Percentiles rank a stretch among this genome's conserved stretches.
phyloP scores from a whole-genome alignment of 140 eudicot genomes.

The Flaveria floridana region DNA sequence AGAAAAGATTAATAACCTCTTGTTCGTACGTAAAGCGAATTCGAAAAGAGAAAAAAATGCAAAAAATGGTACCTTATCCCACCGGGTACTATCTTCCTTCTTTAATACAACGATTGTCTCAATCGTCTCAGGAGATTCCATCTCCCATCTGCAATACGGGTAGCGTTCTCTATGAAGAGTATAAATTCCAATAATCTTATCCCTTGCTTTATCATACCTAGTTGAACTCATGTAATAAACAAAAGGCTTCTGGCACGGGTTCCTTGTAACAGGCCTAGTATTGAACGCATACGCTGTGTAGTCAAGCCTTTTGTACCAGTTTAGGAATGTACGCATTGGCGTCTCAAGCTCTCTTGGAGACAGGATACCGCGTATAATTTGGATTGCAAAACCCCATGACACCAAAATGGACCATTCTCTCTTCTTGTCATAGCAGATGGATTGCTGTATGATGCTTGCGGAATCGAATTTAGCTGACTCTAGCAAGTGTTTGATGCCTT shows the following conservation, averaged over 20 bases:
- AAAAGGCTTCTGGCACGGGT: conserved; percentile 54
- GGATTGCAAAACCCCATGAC: conserved; percentile 81
- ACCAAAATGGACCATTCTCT: conserved; percentile 60
- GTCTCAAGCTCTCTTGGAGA: conserved; percentile 59
- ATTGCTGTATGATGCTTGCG: conserved; percentile 65
- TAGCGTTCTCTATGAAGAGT: conserved; percentile 46
- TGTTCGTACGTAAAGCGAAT: conserved; percentile 6
- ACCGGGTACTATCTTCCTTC: conserved; percentile 57
- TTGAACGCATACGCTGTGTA: conserved; percentile 50
- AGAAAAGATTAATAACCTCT: neutral
- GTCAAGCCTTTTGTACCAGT: conserved; percentile 56
- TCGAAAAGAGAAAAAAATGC: neutral
- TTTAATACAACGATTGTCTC: conserved; percentile 61
- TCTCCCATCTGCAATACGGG: conserved; percentile 67
- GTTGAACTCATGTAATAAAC: conserved; percentile 58
- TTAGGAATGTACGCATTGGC: conserved; percentile 62
- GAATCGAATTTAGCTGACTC: conserved; percentile 53
- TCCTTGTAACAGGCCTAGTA: conserved; percentile 47
- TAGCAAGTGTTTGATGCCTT: conserved; percentile 48
- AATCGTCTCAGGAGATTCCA: conserved; percentile 60
- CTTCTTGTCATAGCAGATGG: conserved; percentile 54
- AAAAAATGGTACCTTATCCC: conserved; percentile 54
- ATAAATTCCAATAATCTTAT: conserved; percentile 57
- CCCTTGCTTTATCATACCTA: conserved; percentile 45
- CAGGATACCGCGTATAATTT: conserved; percentile 43